phyloP scores from a whole-genome alignment of 176 grass and related monocot genomes.

The Hyparrhenia diplandra region DNA sequence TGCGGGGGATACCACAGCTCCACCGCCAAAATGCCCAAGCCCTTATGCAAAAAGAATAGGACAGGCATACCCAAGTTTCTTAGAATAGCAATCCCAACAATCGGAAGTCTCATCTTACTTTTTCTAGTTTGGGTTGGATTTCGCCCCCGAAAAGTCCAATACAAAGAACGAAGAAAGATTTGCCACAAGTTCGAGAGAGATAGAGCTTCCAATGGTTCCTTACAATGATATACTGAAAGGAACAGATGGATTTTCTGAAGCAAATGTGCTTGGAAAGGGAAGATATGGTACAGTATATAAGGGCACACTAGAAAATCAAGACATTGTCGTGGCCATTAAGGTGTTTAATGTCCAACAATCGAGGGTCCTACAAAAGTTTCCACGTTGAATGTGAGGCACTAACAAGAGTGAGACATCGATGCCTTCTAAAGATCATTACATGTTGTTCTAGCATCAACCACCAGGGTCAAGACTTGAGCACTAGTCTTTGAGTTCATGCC shows the following conservation, averaged over 20 bases:
- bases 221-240: slow-evolving; percentile 9
- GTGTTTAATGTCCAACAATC: too few species aligned
- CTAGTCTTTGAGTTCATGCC: too few species aligned
- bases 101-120: background rate
- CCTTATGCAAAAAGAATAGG: background rate
- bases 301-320: too few species aligned
- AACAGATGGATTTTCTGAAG: slow-evolving; percentile 26
- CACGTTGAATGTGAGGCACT: too few species aligned
- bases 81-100: background rate
- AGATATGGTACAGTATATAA: slow-evolving; percentile 15
- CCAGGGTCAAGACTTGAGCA: too few species aligned
- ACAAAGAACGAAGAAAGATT: background rate
- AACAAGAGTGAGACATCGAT: too few species aligned
- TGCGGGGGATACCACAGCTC: too few species aligned
- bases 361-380: too few species aligned
- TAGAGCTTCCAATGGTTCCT: background rate
- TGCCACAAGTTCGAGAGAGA: background rate
- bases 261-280: slow-evolving; percentile 22
- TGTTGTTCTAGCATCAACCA: too few species aligned
- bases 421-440: too few species aligned
- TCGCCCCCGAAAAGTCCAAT: background rate
- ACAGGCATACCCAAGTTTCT: background rate
- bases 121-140: background rate
- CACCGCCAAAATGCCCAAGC: too few species aligned
- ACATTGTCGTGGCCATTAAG: too few species aligned